Conservation (phyloP, 306 rosid genomes). For the Adenanthera pavonina region DNA sequence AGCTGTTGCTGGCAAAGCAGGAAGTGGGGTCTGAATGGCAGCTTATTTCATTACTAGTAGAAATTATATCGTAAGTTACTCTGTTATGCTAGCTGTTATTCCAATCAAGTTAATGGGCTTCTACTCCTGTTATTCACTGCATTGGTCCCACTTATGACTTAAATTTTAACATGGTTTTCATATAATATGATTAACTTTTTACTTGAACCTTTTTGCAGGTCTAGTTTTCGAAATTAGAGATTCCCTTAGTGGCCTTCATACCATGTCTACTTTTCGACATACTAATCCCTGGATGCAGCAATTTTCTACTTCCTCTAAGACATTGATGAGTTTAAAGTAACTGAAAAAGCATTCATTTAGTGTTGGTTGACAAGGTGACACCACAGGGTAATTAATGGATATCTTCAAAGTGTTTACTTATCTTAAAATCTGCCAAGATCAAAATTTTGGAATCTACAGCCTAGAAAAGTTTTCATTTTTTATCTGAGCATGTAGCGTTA, state of each 20-base stretch:
- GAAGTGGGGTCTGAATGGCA: conserved; percentile 54
- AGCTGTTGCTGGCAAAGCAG: conserved; percentile 59
- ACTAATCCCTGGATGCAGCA: conserved; percentile 39
- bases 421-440: conserved; percentile 44
- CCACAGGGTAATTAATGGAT: conserved; percentile 36
- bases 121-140: neutral
- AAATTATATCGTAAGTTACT: conserved; percentile 29
- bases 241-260: conserved; percentile 37
- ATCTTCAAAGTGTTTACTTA: conserved; percentile 42
- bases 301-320: conserved; percentile 24
- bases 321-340: conserved; percentile 31
- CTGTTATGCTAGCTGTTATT: neutral
- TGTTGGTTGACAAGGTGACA: conserved; percentile 33
- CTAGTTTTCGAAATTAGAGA: conserved; percentile 39
- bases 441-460: conserved; percentile 40
- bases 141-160: neutral
- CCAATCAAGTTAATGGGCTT: neutral
- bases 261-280: conserved; percentile 19
- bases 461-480: conserved; percentile 29
- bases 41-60: conserved; percentile 43
- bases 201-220: conserved; percentile 42
- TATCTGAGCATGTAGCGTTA: neutral
- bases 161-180: neutral
- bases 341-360: conserved; percentile 13
- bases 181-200: neutral